Percentiles rank a stretch among this genome's conserved stretches.
phyloP scores from a whole-genome alignment of 305 asterid genomes.

The Plantago rigida region DNA sequence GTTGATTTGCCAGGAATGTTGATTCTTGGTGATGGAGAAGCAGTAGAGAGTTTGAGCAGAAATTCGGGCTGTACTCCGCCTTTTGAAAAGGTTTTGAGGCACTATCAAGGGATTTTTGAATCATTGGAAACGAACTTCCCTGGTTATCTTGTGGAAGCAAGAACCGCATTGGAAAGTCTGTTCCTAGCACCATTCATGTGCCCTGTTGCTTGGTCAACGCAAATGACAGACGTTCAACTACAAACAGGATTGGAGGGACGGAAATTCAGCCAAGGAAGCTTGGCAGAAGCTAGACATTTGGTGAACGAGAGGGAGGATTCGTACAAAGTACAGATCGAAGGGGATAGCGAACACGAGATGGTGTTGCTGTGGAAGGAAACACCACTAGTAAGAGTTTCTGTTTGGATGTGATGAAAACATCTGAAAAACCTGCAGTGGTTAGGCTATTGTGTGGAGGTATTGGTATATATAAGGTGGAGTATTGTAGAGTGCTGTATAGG shows the following conservation, averaged over 20 bases:
- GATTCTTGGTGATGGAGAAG: constrained; percentile 62
- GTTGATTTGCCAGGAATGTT: constrained; percentile 36
- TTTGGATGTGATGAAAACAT: constrained; percentile 40
- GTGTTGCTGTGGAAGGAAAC: constrained; percentile 56
- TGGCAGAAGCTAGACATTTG: constrained; percentile 50
- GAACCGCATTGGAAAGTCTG: constrained; percentile 53
- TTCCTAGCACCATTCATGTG: constrained; percentile 53
- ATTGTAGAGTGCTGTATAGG: not conserved
- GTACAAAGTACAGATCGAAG: constrained; percentile 35
- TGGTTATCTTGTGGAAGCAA: constrained; percentile 50
- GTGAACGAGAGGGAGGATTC: constrained; percentile 38
- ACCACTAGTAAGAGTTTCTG: constrained; percentile 52
- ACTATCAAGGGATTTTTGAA: constrained; percentile 49
- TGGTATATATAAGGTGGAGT: not conserved
- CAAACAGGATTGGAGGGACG: constrained; percentile 26
- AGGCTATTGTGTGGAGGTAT: constrained; percentile 3
- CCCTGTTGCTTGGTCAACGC: constrained; percentile 40
- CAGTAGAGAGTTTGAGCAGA: constrained; percentile 23
- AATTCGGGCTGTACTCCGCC: constrained; percentile 29
- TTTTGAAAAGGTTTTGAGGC: constrained; percentile 36
- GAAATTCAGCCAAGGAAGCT: constrained; percentile 40
- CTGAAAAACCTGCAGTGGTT: constrained; percentile 8
- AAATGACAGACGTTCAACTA: constrained; percentile 13
- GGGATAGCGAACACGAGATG: constrained; percentile 40
- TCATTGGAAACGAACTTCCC: constrained; percentile 62